A percentile compares a stretch with the other conserved stretches of the same genome.
Evolutionary conservation across 73 alveolate genomes (phyloP).

Genomic region (Diophrys sp.): DNA sequence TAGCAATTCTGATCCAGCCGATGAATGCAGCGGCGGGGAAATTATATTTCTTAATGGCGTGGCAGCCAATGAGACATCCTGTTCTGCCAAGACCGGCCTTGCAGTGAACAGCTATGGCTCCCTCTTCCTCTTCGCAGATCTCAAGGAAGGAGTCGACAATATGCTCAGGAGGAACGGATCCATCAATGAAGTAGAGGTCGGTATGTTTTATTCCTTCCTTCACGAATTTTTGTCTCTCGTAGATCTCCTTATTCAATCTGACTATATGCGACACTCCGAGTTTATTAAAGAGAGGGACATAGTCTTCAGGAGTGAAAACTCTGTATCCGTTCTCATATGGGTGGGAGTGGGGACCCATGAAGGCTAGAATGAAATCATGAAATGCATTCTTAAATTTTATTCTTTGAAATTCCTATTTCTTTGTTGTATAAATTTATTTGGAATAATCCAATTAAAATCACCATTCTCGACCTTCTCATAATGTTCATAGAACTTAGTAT

Average conservation of each 20-base stretch:
- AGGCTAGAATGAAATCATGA: too few relatives aligned
- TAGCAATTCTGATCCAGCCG: constrained; percentile 86
- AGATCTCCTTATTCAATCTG: constrained; percentile 69
- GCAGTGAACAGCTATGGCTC: constrained; percentile 95
- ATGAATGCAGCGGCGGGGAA: constrained; percentile 77
- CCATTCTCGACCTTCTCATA: constrained; percentile 87
- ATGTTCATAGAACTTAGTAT: constrained; percentile 71
- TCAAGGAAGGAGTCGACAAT: constrained; percentile 74
- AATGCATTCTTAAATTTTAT: too few relatives aligned
- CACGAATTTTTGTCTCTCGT: constrained; percentile 61
- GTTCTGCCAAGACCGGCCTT: constrained; percentile 98
- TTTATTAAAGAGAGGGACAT: constrained; percentile 69
- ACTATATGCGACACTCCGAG: constrained; percentile 60
- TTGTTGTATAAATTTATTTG: constrained; percentile 72
- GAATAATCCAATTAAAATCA: constrained; percentile 85
- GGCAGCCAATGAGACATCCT: constrained; percentile 87
- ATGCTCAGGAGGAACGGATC: constrained; percentile 90
- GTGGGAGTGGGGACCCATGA: constrained; percentile 62
- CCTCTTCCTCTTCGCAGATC: constrained; percentile 77
- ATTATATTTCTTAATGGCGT: constrained; percentile 72
- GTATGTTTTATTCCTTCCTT: constrained; percentile 77
- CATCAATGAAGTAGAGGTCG: constrained; percentile 93
- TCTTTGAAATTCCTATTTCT: too few relatives aligned
- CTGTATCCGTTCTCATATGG: constrained; percentile 63
- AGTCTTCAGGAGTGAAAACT: constrained; percentile 72